Evolutionary conservation across 2,329 filamentous ascomycete species (phyloP).

Genomic region (Hymenoscyphus repandus): DNA sequence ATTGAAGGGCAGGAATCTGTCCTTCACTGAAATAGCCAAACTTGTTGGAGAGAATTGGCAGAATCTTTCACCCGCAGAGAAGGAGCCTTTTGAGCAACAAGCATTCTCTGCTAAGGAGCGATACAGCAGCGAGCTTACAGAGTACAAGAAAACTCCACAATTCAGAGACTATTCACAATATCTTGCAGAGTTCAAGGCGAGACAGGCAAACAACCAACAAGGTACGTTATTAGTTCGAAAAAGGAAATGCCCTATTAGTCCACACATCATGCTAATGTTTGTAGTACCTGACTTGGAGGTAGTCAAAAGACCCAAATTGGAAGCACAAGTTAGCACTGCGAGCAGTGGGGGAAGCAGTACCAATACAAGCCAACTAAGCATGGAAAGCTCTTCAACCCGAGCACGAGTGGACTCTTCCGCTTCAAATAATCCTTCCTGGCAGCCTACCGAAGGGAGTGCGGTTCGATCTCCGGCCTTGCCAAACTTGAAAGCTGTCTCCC

Average conservation of each 20-base stretch:
- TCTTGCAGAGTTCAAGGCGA: constrained; percentile 71
- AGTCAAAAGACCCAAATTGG: constrained; percentile 30
- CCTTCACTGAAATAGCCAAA: constrained; percentile 80
- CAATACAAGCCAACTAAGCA: constrained; percentile 17
- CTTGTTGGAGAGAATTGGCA: constrained; percentile 81
- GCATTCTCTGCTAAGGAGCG: constrained; percentile 70
- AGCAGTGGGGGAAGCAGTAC: constrained; percentile 25
- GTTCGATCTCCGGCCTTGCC: constrained; percentile 13
- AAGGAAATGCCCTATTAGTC: neutral
- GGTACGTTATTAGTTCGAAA: constrained; percentile 35
- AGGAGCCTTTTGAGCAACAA: constrained; percentile 67
- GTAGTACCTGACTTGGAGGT: constrained; percentile 22
- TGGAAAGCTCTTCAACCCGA: constrained; percentile 16
- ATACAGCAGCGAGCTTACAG: constrained; percentile 65
- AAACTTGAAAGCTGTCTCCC: constrained; percentile 9
- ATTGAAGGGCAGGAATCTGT: constrained; percentile 68
- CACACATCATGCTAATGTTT: neutral
- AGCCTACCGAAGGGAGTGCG: constrained; percentile 4
- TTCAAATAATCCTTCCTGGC: constrained; percentile 22
- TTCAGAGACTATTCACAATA: constrained; percentile 68
- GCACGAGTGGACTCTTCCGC: constrained; percentile 20
- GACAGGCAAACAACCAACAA: constrained; percentile 55
- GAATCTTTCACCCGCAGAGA: constrained; percentile 58
- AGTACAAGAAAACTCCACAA: constrained; percentile 72
- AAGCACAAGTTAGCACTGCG: constrained; percentile 20